Base-by-base conservation (phyloP, 169 alveolate genomes). In the Plasmodium knowlesi region DNA sequence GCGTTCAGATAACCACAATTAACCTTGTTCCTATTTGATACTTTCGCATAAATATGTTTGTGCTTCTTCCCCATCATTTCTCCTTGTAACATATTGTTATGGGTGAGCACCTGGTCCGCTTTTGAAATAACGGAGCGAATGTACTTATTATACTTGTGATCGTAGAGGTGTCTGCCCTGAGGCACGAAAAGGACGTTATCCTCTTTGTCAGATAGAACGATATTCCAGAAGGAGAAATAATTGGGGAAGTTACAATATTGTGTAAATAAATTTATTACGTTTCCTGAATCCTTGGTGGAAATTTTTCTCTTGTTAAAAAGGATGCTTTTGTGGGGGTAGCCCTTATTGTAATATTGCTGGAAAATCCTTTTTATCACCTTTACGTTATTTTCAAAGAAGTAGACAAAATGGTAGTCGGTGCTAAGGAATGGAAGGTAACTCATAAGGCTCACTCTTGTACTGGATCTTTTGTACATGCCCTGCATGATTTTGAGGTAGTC, bases 321-420 rank as follows among this genome's bases (percentile, higher is more conserved):
- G 43, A 76, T 80, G 54, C 16, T 12, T 41, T 19, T 91, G 37
- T 91, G 46, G 4, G 83, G 73, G 25, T 91, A 91, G 12, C 95
- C 95, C 74, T 82, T 91, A 25, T 91, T 92, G 72, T 91, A 91
- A 91, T 91, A 91, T 57, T 91, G 92, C 83, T 71, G 37, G 30
- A 91, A 91, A 46, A 91, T 82, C 39, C 85, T 82, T 71, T 80
- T 91, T 30, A 91, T 37, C 46, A 91, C 46, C 54, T 80, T 91
- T 19, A 74, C 50, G 39, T 91, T 91, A 41, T 70, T 91, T 82
- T 91, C 95, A 81, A 91, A 70, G 39, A 91, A 91, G 78, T 82
- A 91, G 32, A 37, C 78, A 82, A 91, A 67, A 91, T 91, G 78
- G 22, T 82, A 16, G 34, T 91, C 85, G 54, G 82, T 81, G 16